Evolutionary conservation across 331 rosid genomes (phyloP), one percentile per base, ranked within the genome.

Genomic region (Spiraea crenata): DNA sequence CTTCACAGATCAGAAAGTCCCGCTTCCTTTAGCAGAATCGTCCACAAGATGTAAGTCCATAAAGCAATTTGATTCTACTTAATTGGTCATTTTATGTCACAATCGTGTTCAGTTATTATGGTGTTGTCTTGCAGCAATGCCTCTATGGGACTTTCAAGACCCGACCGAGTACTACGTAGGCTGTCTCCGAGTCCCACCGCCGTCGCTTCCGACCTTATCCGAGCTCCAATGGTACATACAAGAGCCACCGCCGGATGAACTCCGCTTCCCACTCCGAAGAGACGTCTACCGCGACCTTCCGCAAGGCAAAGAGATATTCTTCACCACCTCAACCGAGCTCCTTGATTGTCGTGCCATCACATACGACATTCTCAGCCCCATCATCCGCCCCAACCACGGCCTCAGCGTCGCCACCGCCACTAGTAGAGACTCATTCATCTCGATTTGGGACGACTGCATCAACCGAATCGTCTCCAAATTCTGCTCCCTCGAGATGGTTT

Each of bases 361-460:
- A 10, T 85, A 86, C 59, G 95, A 95, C 63, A 59, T 95, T 41
- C 71, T 91, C 3, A 73, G 87, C 48, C 87, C 97, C 55, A 80
- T 91, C 20, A 71, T 91, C n/a, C 81, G 97, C 44, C 49, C 66
- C 74, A 80, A 67, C 82, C 86, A 88, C 67, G 71, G 84, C 52
- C 69, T 78, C 59, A 63, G 69, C 7, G 8, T 38, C 8, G 40
- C 81, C 44, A 70, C 72, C 2, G 67, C 88, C 12, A 51, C 90
- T 0, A 63, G 82, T 51, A 77, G 96, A 47, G 99, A 95, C 39
- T 89, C 97, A 1, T 82, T 82, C 77, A 85, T 95, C 44, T 74
- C 84, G 57, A 80, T 91, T 5, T 95, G 99, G 99, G 99, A 95
- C 73, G 97, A 95, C 65, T 89, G 95, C 82, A 82, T 95, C 79